Percentiles rank a stretch among this genome's conserved stretches.
Evolutionary conservation across 2,329 filamentous ascomycete genomes (phyloP).

Genomic region (Pseudogymnoascus sp.): DNA sequence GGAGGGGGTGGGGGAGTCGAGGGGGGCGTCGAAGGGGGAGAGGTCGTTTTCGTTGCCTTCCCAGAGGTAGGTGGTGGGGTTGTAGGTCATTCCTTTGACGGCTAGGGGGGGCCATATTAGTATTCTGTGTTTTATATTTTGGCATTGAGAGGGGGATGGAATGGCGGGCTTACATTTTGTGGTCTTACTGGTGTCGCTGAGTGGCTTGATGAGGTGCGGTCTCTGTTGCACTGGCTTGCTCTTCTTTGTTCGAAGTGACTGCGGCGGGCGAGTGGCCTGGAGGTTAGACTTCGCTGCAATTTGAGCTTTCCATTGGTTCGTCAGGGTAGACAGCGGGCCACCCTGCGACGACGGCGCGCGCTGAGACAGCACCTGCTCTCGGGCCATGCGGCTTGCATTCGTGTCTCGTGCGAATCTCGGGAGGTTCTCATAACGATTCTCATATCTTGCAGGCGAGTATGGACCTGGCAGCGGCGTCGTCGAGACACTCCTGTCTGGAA

Average conservation of each 20-base stretch:
- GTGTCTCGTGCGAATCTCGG: conserved; percentile 61
- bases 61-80: conserved; percentile 79
- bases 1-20: conserved; percentile 46
- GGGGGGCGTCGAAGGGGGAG: conserved; percentile 64
- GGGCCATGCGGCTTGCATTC: conserved; percentile 56
- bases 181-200: conserved; percentile 64
- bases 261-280: conserved; percentile 33
- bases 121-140: conserved; percentile 9
- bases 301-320: conserved; percentile 33
- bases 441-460: conserved; percentile 42
- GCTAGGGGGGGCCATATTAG: conserved; percentile 44
- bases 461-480: conserved; percentile 42
- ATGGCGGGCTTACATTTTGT: conserved; percentile 62
- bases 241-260: conserved; percentile 48
- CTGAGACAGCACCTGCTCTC: conserved; percentile 55
- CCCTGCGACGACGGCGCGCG: conserved; percentile 42
- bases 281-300: conserved; percentile 32
- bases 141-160: background rate
- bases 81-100: conserved; percentile 94
- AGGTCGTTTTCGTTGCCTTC: conserved; percentile 92
- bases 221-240: conserved; percentile 55
- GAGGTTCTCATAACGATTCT: conserved; percentile 38
- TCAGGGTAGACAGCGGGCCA: conserved; percentile 44
- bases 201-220: conserved; percentile 82
- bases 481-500: conserved; percentile 41